phyloP scores from a whole-genome alignment of 1,139 yeast genomes.

The Geotrichum siamense region DNA sequence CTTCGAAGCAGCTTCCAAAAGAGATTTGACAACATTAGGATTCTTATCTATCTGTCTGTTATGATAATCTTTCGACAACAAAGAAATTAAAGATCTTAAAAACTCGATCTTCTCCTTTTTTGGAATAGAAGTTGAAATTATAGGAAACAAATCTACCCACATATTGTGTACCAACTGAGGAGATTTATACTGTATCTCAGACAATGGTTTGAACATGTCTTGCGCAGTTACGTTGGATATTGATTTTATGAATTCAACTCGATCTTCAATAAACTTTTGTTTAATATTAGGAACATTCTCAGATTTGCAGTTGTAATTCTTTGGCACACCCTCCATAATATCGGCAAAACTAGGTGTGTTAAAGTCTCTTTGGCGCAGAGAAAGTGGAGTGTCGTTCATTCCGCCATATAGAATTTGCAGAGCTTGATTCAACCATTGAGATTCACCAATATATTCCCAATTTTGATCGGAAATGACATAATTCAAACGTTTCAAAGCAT shows the following conservation, averaged over 20 bases:
- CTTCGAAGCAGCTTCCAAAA: slow-evolving; percentile 58
- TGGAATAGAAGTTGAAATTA: slow-evolving; percentile 65
- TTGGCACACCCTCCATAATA: slow-evolving; percentile 37
- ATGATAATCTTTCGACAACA: slow-evolving; percentile 86
- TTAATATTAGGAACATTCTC: slow-evolving; percentile 23
- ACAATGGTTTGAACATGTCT: slow-evolving; percentile 60
- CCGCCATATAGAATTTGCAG: slow-evolving; percentile 79
- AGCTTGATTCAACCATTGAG: slow-evolving; percentile 94
- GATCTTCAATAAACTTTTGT: slow-evolving; percentile 42
- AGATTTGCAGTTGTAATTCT: slow-evolving; percentile 21
- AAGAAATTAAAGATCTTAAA: slow-evolving; percentile 65
- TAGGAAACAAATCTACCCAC: slow-evolving; percentile 81
- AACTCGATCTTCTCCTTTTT: slow-evolving; percentile 78
- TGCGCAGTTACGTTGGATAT: slow-evolving; percentile 47
- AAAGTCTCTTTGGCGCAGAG: slow-evolving; percentile 44
- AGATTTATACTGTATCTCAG: slow-evolving; percentile 77
- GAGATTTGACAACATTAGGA: slow-evolving; percentile 80
- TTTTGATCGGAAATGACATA: slow-evolving; percentile 88
- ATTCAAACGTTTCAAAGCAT: slow-evolving; percentile 69
- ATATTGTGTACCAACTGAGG: slow-evolving; percentile 73
- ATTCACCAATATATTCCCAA: slow-evolving; percentile 92
- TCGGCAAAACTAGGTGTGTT: slow-evolving; percentile 50
- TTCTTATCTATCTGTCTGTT: slow-evolving; percentile 78
- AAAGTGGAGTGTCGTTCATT: slow-evolving; percentile 48
- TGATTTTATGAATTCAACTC: slow-evolving; percentile 44